Conservation (phyloP, 495 filamentous ascomycete species). For the Neurospora terricola region DNA sequence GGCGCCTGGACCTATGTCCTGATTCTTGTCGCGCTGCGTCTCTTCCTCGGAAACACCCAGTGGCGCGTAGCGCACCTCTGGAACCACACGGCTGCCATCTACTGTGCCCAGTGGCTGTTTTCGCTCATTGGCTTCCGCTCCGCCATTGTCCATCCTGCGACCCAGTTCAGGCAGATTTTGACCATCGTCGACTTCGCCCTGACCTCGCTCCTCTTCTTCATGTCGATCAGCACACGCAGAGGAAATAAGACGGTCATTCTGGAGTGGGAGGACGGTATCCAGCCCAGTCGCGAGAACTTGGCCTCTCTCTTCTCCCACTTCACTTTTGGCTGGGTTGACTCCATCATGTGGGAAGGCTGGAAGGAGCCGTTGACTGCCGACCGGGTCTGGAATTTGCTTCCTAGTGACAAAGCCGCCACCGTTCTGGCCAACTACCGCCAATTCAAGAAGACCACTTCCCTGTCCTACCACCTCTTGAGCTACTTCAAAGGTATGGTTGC, state of each 20-base stretch:
- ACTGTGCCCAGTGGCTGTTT: conserved; percentile 74
- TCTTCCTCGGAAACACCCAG: conserved; percentile 59
- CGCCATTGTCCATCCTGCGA: conserved; percentile 65
- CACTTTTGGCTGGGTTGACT: conserved; percentile 85
- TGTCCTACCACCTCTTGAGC: conserved; percentile 71
- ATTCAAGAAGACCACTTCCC: conserved; percentile 66
- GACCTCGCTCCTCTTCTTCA: conserved; percentile 58
- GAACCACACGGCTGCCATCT: conserved; percentile 89
- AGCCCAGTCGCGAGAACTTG: conserved; percentile 73
- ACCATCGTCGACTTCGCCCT: conserved; percentile 63
- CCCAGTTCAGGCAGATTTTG: conserved; percentile 49
- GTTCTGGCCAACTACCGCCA: conserved; percentile 77
- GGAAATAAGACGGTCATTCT: conserved; percentile 84
- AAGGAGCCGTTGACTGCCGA: conserved; percentile 69
- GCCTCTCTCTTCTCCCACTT: conserved; percentile 82
- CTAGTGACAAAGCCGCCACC: conserved; percentile 74
- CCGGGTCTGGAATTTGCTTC: conserved; percentile 85
- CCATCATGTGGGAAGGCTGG: conserved; percentile 86
- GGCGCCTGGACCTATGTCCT: conserved; percentile 75
- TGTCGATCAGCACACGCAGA: conserved; percentile 73
- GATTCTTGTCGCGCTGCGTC: conserved; percentile 59
- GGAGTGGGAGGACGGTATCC: conserved; percentile 75
- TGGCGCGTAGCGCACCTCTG: conserved; percentile 66
- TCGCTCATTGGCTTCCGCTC: conserved; percentile 71
- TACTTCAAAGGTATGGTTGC: conserved; percentile 74